Evolutionary conservation across 352 stramenopile genomes (phyloP), one percentile per base, ranked within the genome.

Genomic region (Globisporangium canariense): DNA sequence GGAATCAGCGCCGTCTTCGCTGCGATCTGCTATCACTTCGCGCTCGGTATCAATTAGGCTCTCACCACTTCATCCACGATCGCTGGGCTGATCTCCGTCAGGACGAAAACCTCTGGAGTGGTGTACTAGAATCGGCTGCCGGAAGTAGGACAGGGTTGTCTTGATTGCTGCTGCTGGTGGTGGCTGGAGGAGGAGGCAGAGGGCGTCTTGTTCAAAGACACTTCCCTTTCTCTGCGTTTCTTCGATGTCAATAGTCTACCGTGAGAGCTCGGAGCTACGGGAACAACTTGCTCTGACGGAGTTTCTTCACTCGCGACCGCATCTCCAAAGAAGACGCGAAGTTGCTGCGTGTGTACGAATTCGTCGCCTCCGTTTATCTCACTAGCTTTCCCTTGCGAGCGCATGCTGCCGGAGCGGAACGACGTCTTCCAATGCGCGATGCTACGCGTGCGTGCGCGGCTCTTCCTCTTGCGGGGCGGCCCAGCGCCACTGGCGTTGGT

Each of bases 381-480:
- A 28, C 25, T 28, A 1, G 25, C 25, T 28, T 28, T 28, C 25
- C 25, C 25, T 28, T 83, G 73, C 58, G 66, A 70, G 18, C 68
- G 70, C 58, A 83, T 77, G 66, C 80, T 80, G 60, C 80, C 75
- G 16, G 73, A 61, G 32, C 73, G 75, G 61, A 79, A 73, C 14
- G 75, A 74, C n/a, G 57, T 51, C 32, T 65, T 66, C 73, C 73
- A 83, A 46, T 28, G 64, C 70, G 25, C 70, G 25, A 83, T 63
- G 56, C 72, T 77, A n/a, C 56, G 58, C 22, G 70, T 74, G 11
- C 75, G 70, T 13, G 71, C 69, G 52, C 74, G 74, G 16, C 41
- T 59, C 60, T 67, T 73, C 50, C 36, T 57, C 46, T 53, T 25
- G 22, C 9, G 46, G 9, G 10, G 38, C 22, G 49, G n/a, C 45